Percentiles rank a stretch among this genome's conserved stretches.
phyloP scores from a whole-genome alignment of 148 eudicot species.

The Rhododendron griersonianum region DNA sequence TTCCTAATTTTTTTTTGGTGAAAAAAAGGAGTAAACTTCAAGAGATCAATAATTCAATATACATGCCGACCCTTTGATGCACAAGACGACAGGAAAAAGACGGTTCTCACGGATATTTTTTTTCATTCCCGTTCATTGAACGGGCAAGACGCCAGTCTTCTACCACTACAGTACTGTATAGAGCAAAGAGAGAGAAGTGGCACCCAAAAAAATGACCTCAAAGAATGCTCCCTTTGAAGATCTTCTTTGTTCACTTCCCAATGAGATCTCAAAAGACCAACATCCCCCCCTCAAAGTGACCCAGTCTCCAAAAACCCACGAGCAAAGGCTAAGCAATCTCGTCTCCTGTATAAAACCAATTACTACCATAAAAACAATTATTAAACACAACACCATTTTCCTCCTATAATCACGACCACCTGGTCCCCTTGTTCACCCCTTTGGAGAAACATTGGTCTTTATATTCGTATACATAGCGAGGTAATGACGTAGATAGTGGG shows the following conservation, averaged over 20 bases:
- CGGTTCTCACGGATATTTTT: too few relatives aligned
- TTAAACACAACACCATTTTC: slow-evolving; percentile 22
- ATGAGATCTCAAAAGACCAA: slow-evolving; percentile 86
- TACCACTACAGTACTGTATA: neutral
- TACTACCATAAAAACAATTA: neutral
- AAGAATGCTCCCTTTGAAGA: slow-evolving; percentile 5
- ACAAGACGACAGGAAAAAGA: too few relatives aligned
- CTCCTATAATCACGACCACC: slow-evolving; percentile 32
- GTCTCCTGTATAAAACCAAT: slow-evolving; percentile 7
- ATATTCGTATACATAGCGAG: neutral
- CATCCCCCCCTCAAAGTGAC: slow-evolving; percentile 64
- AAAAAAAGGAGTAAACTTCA: too few relatives aligned
- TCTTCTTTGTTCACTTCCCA: slow-evolving; percentile 45
- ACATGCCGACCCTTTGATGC: too few relatives aligned
- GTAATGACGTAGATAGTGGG: neutral
- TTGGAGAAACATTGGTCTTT: slow-evolving; percentile 10
- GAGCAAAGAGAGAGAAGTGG: slow-evolving; percentile 4
- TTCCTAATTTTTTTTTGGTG: too few relatives aligned
- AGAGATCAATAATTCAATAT: too few relatives aligned
- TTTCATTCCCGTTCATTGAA: too few relatives aligned
- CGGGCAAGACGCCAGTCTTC: too few relatives aligned
- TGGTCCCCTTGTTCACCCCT: slow-evolving; percentile 38
- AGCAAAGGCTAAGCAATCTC: slow-evolving; percentile 22
- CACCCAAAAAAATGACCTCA: slow-evolving; percentile 9
- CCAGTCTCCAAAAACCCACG: slow-evolving; percentile 98